phyloP scores from a whole-genome alignment of 1,284 basidiomycete genomes.

The Fomitopsis pinicola region DNA sequence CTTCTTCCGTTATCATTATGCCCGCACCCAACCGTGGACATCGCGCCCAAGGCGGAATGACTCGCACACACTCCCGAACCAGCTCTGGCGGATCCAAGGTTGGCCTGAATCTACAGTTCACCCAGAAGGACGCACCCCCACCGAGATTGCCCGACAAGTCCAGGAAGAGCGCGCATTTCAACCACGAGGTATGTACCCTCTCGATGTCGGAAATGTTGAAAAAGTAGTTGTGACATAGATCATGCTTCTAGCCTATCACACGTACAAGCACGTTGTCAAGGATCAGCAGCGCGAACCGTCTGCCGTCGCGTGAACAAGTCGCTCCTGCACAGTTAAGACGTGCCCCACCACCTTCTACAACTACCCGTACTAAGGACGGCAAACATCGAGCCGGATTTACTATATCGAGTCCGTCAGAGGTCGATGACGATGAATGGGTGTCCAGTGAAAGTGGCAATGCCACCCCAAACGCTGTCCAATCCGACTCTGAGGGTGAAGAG shows the following conservation, averaged over 20 bases:
- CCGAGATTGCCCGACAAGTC: constrained; percentile 44
- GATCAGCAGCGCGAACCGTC: constrained; percentile 45
- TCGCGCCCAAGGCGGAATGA: constrained; percentile 35
- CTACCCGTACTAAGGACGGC: constrained; percentile 23
- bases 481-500: constrained; percentile 41
- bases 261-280: constrained; percentile 36
- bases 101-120: constrained; percentile 58
- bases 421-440: constrained; percentile 69
- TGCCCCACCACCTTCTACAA: constrained; percentile 30
- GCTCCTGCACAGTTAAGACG: constrained; percentile 27
- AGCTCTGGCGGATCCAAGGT: constrained; percentile 53
- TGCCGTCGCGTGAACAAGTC: constrained; percentile 47
- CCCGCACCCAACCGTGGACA: constrained; percentile 40
- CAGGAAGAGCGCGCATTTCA: constrained; percentile 42
- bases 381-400: constrained; percentile 56
- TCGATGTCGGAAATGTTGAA: background rate
- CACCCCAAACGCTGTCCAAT: constrained; percentile 47
- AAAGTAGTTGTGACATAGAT: constrained; percentile 7
- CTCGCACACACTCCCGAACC: constrained; percentile 59
- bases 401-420: constrained; percentile 45
- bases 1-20: constrained; percentile 26
- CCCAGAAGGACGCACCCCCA: constrained; percentile 51
- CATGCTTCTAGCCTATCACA: constrained; percentile 19
- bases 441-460: constrained; percentile 71
- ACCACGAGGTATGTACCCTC: constrained; percentile 37